phyloP scores from a whole-genome alignment of 768 basidiomycete species.

The Rhizopogon vesiculosus region DNA sequence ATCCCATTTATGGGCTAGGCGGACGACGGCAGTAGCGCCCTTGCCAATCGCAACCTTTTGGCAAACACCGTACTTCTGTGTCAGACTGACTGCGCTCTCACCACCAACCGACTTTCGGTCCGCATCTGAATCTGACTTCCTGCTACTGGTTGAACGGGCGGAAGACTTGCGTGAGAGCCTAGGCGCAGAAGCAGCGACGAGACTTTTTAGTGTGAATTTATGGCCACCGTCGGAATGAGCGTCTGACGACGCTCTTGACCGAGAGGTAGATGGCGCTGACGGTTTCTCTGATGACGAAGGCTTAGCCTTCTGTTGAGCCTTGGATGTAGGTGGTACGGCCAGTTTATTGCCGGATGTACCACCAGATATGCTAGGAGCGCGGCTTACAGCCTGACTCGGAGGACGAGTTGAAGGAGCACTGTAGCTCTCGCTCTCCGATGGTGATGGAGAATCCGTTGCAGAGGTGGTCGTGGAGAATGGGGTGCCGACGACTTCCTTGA shows the following conservation, averaged over 20 bases:
- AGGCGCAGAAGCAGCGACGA: slow-evolving; percentile 59
- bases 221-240: slow-evolving; percentile 57
- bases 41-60: slow-evolving; percentile 97
- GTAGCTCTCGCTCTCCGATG: slow-evolving; percentile 54
- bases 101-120: slow-evolving; percentile 40
- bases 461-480: slow-evolving; percentile 34
- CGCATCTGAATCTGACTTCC: slow-evolving; percentile 64
- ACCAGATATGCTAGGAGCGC: slow-evolving; percentile 31
- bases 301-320: slow-evolving; percentile 16
- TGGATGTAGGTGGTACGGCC: slow-evolving; percentile 24
- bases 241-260: slow-evolving; percentile 36
- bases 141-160: slow-evolving; percentile 61
- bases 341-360: slow-evolving; percentile 35
- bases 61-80: slow-evolving; percentile 96
- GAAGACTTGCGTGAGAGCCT: slow-evolving; percentile 73
- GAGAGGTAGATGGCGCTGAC: slow-evolving; percentile 18
- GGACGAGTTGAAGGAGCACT: slow-evolving; percentile 61
- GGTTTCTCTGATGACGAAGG: slow-evolving; percentile 9
- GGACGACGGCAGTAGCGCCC: slow-evolving; percentile 96
- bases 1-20: slow-evolving; percentile 99
- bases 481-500: slow-evolving; percentile 14
- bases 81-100: slow-evolving; percentile 51
- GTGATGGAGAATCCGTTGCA: slow-evolving; percentile 43
- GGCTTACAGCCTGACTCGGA: slow-evolving; percentile 49
- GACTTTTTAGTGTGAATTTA: slow-evolving; percentile 81